phyloP scores from a whole-genome alignment of 805 yeast genomes.

The Metschnikowia colocasiae region DNA sequence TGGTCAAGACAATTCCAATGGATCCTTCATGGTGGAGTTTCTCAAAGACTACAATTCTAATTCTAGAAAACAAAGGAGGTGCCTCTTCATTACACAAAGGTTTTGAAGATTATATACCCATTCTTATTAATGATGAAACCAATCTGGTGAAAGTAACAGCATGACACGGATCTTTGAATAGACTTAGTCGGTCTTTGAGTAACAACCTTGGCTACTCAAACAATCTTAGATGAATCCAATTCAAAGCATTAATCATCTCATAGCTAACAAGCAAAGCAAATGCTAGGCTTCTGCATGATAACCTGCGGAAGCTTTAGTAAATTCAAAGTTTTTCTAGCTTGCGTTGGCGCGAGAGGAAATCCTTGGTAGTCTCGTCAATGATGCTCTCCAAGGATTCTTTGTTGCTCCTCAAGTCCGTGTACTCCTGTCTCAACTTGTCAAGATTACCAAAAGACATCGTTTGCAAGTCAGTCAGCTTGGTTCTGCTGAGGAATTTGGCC shows the following conservation, averaged over 20 bases:
- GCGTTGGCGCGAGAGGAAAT: neutral
- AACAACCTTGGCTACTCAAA: too few species aligned
- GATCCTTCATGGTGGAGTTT: too few species aligned
- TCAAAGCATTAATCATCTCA: neutral
- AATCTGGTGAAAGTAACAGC: too few species aligned
- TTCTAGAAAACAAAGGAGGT: too few species aligned
- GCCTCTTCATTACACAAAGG: too few species aligned
- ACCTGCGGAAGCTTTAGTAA: neutral
- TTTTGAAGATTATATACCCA: too few species aligned
- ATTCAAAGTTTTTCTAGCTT: neutral
- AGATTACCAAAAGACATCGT: neutral
- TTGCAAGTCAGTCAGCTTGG: neutral
- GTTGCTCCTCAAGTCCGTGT: neutral
- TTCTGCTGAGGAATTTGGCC: neutral
- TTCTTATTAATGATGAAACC: too few species aligned
- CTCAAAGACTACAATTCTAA: too few species aligned
- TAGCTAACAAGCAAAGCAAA: neutral
- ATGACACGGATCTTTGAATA: too few species aligned
- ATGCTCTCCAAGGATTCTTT: neutral
- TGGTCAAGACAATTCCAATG: too few species aligned
- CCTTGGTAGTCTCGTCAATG: neutral
- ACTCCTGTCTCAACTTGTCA: neutral
- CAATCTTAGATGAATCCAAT: too few species aligned
- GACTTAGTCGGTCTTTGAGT: too few species aligned
- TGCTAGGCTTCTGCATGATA: neutral